Conservation (phyloP, 352 stramenopile species). For the Globisporangium parvum region DNA sequence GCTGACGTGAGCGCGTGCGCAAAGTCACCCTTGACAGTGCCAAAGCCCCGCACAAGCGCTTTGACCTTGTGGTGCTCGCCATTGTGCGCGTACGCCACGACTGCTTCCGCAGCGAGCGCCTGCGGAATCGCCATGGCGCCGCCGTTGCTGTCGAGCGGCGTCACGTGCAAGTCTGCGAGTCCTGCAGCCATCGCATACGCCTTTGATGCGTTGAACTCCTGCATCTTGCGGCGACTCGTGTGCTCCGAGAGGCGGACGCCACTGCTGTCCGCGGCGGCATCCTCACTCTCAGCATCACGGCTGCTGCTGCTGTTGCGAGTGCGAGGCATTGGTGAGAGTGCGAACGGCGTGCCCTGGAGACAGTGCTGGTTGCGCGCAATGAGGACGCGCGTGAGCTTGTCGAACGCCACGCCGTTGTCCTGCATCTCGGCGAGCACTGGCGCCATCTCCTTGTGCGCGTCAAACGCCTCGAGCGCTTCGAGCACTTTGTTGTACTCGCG, state of each 20-base stretch:
- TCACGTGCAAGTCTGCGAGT: conserved; percentile 5
- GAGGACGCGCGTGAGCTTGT: conserved; percentile 20
- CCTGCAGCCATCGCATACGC: conserved; percentile 7
- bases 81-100: conserved; percentile 32
- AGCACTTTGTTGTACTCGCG: conserved; percentile 35
- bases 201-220: conserved; percentile 2
- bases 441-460: conserved; percentile 24
- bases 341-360: conserved; percentile 23
- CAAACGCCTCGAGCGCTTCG: conserved; percentile 38
- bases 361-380: conserved; percentile 32
- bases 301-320: background rate
- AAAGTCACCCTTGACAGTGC: conserved; percentile 22
- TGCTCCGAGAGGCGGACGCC: background rate
- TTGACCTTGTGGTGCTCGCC: conserved; percentile 42
- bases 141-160: conserved; percentile 1
- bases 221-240: conserved; percentile 8
- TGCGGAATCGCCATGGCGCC: conserved; percentile 16
- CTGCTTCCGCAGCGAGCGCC: conserved; percentile 28
- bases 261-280: background rate
- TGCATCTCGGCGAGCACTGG: conserved; percentile 40
- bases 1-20: conserved; percentile 25
- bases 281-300: background rate
- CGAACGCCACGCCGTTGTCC: conserved; percentile 19
- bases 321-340: background rate
- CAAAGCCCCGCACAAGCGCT: conserved; percentile 39